A percentile compares a stretch with the other conserved stretches of the same genome.
Conservation (phyloP, 2,329 filamentous ascomycete genomes). For the Cladophialophora chaetospira region DNA sequence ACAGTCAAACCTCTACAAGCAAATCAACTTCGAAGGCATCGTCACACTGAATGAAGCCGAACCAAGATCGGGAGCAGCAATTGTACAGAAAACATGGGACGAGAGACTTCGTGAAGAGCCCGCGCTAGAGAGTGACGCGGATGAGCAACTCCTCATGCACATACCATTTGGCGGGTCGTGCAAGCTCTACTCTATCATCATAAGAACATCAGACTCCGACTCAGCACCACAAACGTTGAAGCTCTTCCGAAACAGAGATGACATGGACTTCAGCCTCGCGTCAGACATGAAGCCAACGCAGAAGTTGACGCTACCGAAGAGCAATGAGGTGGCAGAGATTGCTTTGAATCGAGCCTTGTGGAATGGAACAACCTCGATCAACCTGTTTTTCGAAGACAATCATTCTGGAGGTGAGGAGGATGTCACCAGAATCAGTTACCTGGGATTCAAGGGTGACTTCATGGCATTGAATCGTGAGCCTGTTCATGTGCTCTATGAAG, state of each 20-base stretch:
- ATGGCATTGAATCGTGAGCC: slow-evolving; percentile 83
- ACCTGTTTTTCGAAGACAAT: slow-evolving; percentile 90
- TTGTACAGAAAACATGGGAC: slow-evolving; percentile 89
- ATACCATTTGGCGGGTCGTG: slow-evolving; percentile 93
- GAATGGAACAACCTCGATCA: slow-evolving; percentile 77
- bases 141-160: slow-evolving; percentile 91
- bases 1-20: slow-evolving; percentile 85
- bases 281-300: slow-evolving; percentile 72
- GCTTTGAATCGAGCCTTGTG: slow-evolving; percentile 86
- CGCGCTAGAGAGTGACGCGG: slow-evolving; percentile 80
- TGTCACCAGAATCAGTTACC: slow-evolving; percentile 74
- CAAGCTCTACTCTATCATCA: slow-evolving; percentile 83
- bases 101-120: slow-evolving; percentile 72
- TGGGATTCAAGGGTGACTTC: slow-evolving; percentile 94
- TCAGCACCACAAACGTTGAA: slow-evolving; percentile 81
- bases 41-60: slow-evolving; percentile 79
- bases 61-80: slow-evolving; percentile 67
- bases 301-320: slow-evolving; percentile 64
- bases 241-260: slow-evolving; percentile 81
- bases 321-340: slow-evolving; percentile 76
- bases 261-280: slow-evolving; percentile 80
- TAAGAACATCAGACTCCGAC: slow-evolving; percentile 72
- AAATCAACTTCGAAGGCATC: slow-evolving; percentile 86
- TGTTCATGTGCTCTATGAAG: slow-evolving; percentile 86
- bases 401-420: slow-evolving; percentile 80